Conservation (phyloP, 768 basidiomycete species). For the Naganishia onofrii region DNA sequence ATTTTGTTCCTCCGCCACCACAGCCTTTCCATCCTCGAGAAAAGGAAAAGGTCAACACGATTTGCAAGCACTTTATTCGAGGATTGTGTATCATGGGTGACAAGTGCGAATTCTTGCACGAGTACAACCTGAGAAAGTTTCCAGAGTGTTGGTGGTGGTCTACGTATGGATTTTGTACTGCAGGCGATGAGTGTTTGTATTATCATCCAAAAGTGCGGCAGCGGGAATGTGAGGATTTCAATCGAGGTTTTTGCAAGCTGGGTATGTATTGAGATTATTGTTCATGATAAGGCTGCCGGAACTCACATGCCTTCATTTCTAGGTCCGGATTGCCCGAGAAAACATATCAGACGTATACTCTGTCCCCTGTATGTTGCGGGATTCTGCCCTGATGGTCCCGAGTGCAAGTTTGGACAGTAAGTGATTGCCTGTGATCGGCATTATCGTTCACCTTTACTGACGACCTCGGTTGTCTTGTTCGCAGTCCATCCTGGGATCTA, state of each 20-base stretch:
- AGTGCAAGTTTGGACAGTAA: constrained; percentile 85
- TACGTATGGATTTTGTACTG: constrained; percentile 94
- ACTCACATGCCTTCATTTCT: not conserved
- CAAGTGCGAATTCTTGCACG: constrained; percentile 96
- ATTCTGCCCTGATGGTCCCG: constrained; percentile 84
- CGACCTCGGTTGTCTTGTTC: not conserved
- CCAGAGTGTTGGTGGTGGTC: constrained; percentile 99
- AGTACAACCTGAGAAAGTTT: constrained; percentile 96
- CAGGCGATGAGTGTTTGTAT: constrained; percentile 95
- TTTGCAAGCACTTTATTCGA: constrained; percentile 98
- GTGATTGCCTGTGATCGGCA: constrained; percentile 45
- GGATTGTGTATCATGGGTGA: constrained; percentile 98
- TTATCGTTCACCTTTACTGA: constrained; percentile 25
- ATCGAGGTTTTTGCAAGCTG: constrained; percentile 88
- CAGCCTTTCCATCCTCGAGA: constrained; percentile 68
- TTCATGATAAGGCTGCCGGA: not conserved
- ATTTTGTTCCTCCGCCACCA: constrained; percentile 84
- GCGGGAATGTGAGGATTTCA: constrained; percentile 93
- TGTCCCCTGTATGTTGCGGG: constrained; percentile 89
- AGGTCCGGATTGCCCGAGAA: constrained; percentile 85
- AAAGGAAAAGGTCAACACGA: constrained; percentile 60
- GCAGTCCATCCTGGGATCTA: constrained; percentile 72
- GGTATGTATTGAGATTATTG: constrained; percentile 58
- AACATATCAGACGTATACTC: constrained; percentile 85
- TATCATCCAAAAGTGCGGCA: constrained; percentile 80